Conservation (phyloP, 2,329 filamentous ascomycete genomes). For the Exophiala lecanii-corni region DNA sequence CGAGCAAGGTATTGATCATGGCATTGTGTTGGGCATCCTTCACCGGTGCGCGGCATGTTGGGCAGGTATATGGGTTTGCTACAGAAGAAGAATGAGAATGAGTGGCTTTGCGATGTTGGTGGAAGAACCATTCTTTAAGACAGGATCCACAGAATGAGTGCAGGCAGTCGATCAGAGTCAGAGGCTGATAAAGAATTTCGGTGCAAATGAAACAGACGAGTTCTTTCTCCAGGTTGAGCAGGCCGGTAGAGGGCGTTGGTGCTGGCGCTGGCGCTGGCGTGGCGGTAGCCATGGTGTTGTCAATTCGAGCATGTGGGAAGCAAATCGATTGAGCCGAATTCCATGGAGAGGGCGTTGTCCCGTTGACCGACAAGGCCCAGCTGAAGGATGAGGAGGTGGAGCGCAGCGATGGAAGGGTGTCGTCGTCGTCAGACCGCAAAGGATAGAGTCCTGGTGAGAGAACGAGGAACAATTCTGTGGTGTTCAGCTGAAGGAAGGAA, state of each 20-base stretch:
- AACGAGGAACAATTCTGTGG: no score
- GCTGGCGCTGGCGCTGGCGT: not conserved
- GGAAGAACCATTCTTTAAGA: conserved; percentile 91
- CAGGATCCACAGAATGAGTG: conserved; percentile 96
- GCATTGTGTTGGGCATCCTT: conserved; percentile 87
- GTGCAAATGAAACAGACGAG: conserved; percentile 97
- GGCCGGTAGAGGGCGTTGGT: conserved; percentile 29
- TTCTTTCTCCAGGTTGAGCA: conserved; percentile 80
- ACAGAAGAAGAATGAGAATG: conserved; percentile 37
- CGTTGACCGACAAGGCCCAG: no score
- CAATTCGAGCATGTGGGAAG: not conserved
- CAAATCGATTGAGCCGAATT: no score
- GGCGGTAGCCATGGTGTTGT: conserved; percentile 15
- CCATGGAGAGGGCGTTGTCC: no score
- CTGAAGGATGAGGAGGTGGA: no score
- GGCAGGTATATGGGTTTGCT: conserved; percentile 70
- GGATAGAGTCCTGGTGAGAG: no score
- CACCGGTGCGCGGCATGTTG: conserved; percentile 81
- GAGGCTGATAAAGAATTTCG: conserved; percentile 84
- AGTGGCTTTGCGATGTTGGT: conserved; percentile 59
- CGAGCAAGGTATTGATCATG: conserved; percentile 79
- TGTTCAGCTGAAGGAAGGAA: no score
- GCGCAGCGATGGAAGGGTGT: no score
- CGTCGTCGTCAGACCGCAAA: no score
- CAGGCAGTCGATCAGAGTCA: conserved; percentile 86